Conservation (phyloP, 176 grass and related monocot genomes). For the Alloteropsis semialata region DNA sequence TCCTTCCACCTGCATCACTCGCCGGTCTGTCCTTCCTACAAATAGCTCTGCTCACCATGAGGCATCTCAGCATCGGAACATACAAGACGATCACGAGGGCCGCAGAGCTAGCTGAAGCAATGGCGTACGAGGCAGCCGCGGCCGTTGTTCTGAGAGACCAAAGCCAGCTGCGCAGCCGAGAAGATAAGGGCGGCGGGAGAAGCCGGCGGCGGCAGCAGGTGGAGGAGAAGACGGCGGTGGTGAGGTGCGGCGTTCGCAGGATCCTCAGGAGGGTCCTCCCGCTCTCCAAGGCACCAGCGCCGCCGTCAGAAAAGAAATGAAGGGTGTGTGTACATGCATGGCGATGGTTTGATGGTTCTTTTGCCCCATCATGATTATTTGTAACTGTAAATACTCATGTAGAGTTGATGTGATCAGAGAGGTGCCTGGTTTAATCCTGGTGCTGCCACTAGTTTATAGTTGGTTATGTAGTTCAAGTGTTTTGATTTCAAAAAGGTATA, state of each 20-base stretch:
- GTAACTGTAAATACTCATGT: neutral
- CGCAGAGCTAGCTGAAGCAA: neutral
- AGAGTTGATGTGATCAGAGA: neutral
- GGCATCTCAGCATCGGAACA: too few species aligned
- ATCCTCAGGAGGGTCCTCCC: neutral
- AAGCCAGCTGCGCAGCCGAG: neutral
- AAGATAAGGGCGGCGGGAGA: neutral
- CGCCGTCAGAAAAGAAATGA: neutral
- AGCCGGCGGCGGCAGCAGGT: neutral
- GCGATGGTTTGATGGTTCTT: neutral
- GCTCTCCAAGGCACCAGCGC: neutral
- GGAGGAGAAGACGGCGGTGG: neutral
- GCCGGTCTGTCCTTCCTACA: neutral
- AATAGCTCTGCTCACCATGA: neutral
- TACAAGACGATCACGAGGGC: too few species aligned
- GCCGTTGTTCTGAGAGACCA: neutral
- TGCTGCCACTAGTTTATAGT: neutral
- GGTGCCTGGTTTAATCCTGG: neutral
- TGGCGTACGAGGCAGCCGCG: conserved; percentile 27
- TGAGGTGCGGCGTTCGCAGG: neutral
- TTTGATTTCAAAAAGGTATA: neutral
- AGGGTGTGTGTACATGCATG: neutral
- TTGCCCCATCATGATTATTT: neutral
- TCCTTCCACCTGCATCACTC: neutral
- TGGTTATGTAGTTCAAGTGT: neutral